Percentiles rank a stretch among this genome's conserved stretches.
Evolutionary conservation across 2,329 filamentous ascomycete species (phyloP).

Genomic region (Xylaria sp.): DNA sequence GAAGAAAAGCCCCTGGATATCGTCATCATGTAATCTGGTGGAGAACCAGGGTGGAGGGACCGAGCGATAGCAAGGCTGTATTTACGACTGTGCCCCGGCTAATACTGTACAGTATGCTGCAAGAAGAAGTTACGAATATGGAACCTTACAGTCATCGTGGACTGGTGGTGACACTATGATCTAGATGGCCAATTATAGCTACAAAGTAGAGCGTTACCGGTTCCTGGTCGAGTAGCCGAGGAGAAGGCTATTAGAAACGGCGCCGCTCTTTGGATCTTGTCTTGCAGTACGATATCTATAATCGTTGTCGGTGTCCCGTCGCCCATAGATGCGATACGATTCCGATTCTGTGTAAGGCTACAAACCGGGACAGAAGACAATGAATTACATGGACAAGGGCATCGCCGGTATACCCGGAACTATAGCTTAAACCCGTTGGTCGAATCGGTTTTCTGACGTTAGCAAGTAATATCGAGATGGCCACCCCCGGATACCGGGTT

Average conservation of each 20-base stretch:
- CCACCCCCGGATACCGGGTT: background rate
- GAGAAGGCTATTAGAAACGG: background rate
- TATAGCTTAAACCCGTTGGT: background rate
- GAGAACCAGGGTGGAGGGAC: slow-evolving; percentile 1
- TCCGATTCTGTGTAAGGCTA: background rate
- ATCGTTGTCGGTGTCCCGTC: background rate
- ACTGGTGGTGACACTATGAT: background rate
- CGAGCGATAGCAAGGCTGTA: slow-evolving; percentile 12
- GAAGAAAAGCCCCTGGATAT: background rate
- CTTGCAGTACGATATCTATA: background rate
- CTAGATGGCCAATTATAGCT: background rate
- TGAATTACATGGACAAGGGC: background rate
- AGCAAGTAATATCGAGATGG: background rate
- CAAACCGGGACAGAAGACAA: background rate
- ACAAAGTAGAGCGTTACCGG: background rate
- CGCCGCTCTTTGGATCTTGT: background rate
- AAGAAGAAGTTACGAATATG: background rate
- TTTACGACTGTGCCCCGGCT: background rate
- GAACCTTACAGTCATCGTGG: background rate
- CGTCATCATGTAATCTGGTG: slow-evolving; percentile 1
- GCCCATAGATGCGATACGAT: background rate
- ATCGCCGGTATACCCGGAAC: background rate
- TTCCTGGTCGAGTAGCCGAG: background rate
- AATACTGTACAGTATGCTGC: background rate
- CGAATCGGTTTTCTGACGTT: background rate